Evolutionary conservation across 768 basidiomycete genomes (phyloP), one percentile per base, ranked within the genome.

Genomic region (Roridomyces roridus): DNA sequence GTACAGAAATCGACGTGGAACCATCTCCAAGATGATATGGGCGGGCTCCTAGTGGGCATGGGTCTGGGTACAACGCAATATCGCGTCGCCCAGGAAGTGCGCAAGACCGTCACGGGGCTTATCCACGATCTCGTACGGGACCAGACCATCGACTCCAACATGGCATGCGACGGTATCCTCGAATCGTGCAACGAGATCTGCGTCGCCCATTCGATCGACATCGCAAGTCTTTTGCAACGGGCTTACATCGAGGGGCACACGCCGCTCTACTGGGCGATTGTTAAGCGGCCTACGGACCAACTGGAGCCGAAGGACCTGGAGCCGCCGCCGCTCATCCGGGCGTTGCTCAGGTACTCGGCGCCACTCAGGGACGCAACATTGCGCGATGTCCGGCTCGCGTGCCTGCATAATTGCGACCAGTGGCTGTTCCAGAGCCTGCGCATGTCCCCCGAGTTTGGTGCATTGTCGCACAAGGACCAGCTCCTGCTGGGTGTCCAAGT

Each of bases 241-340:
- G 70, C 63, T 4, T 76, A 67, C 39, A 76, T 84, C 40, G 82
- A 84, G 57, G 72, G 69, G 3, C 83, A 77, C 60, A 76, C 77
- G 1, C 77, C 80, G 9, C 53, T 85, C 3, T 85, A 84, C 63
- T 85, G 84, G 84, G 78, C 75, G 0, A 76, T 85, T 56, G 57
- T 85, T 20, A 81, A 81, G 46, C 75, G 68, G 1, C 72, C 74
- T 2, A 4, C 59, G 28, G 62, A 59, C 25, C 17, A 46, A n/a
- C 11, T 46, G 6, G 54, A 28, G 18, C 51, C 57, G n/a, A n/a
- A n/a, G 31, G 31, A 39, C 6, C 25, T 39, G 24, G 66, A 14
- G 66, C 63, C 6, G 47, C 66, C 28, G 14, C 48, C 57, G 28
- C 66, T 81, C 21, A 59, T 83, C 4, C 59, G 72, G 18, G 66